phyloP scores from a whole-genome alignment of 1,284 basidiomycete species.

The Pseudozyma pruni region DNA sequence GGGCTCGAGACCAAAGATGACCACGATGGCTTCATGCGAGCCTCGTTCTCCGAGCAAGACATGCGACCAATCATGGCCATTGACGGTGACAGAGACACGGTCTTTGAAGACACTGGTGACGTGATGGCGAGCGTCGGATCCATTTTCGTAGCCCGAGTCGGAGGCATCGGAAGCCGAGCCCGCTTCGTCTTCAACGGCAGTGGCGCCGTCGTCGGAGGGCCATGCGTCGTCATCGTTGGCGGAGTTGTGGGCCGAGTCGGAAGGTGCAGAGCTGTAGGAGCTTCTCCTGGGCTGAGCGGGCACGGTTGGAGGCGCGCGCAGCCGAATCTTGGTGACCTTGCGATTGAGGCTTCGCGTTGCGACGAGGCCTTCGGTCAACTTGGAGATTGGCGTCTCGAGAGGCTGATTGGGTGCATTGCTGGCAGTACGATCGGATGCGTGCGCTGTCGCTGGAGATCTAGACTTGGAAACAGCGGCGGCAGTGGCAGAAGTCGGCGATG shows the following conservation, averaged over 20 bases:
- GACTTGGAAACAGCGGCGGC: slow-evolving; percentile 25
- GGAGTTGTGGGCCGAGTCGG: slow-evolving; percentile 35
- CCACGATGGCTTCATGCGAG: slow-evolving; percentile 59
- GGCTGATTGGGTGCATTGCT: neutral
- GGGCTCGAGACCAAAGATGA: slow-evolving; percentile 59
- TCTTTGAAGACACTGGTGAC: slow-evolving; percentile 50
- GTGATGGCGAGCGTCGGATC: slow-evolving; percentile 17
- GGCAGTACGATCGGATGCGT: slow-evolving; percentile 9
- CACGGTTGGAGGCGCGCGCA: slow-evolving; percentile 33
- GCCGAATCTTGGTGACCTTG: slow-evolving; percentile 53
- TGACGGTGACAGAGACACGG: slow-evolving; percentile 52
- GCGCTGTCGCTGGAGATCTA: slow-evolving; percentile 2
- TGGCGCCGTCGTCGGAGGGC: slow-evolving; percentile 52
- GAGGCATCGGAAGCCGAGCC: slow-evolving; percentile 48
- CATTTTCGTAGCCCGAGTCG: slow-evolving; percentile 45
- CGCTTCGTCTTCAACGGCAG: slow-evolving; percentile 49
- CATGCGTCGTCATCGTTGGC: slow-evolving; percentile 49
- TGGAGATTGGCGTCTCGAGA: slow-evolving; percentile 36
- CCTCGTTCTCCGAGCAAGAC: slow-evolving; percentile 56
- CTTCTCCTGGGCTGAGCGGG: slow-evolving; percentile 34
- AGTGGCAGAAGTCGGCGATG: slow-evolving; percentile 32
- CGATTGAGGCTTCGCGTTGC: slow-evolving; percentile 54
- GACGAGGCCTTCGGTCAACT: slow-evolving; percentile 47
- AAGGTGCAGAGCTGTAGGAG: slow-evolving; percentile 40
- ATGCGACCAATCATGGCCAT: slow-evolving; percentile 56